Conservation (phyloP, 306 rosid species). For the Neltuma alba region DNA sequence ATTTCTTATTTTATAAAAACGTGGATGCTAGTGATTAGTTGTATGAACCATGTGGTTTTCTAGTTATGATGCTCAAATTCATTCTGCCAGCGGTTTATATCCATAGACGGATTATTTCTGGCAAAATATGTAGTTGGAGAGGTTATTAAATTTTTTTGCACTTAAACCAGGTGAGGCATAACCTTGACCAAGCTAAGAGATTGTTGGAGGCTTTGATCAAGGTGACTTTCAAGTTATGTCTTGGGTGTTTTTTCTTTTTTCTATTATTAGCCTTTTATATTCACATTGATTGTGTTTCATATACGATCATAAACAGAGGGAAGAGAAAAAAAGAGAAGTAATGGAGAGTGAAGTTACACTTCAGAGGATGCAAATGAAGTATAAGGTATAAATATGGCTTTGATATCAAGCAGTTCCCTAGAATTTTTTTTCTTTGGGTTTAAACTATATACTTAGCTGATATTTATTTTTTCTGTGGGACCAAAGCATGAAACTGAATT, state of each 20-base stretch:
- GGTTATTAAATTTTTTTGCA: not conserved
- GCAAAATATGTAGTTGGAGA: not conserved
- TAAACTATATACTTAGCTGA: slow-evolving; percentile 5
- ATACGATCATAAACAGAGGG: slow-evolving; percentile 65
- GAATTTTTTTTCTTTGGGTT: not conserved
- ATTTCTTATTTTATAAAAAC: not conserved
- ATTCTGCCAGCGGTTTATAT: not conserved
- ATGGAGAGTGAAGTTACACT: slow-evolving; percentile 93
- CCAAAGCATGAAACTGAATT: slow-evolving; percentile 35
- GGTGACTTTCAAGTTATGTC: slow-evolving; percentile 39
- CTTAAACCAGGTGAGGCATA: slow-evolving; percentile 65
- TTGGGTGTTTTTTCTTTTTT: not conserved
- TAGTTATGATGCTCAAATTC: not conserved
- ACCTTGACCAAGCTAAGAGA: slow-evolving; percentile 79
- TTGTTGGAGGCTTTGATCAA: slow-evolving; percentile 67
- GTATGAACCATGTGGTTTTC: not conserved
- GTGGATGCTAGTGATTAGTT: not conserved
- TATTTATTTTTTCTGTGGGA: slow-evolving; percentile 18
- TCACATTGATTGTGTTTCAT: slow-evolving; percentile 28
- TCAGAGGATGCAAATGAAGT: slow-evolving; percentile 94
- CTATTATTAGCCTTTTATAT: slow-evolving; percentile 12
- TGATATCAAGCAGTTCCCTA: not conserved
- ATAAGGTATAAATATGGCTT: slow-evolving; percentile 60
- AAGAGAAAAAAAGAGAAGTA: slow-evolving; percentile 86
- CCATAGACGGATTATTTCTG: not conserved